These are phyloP conservation scores for Bremia lactucae DNA, from an alignment of 352 stramenopile genomes.

Conservation along the genomic window DNA sequence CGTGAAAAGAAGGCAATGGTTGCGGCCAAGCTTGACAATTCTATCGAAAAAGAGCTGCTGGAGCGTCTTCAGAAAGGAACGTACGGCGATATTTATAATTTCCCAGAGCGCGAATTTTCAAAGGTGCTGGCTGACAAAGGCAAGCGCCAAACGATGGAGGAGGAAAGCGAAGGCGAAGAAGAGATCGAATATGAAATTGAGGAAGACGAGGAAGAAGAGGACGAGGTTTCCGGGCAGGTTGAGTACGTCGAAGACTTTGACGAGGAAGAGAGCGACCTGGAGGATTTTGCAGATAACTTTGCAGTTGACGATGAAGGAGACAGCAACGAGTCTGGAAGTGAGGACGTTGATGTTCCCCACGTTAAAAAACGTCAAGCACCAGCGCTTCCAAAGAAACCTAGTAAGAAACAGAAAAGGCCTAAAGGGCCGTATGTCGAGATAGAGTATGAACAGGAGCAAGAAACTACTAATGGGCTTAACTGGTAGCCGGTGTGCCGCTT, in stretches of 20 bases:
- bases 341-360: conserved; percentile 35
- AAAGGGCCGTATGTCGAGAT: conserved; percentile 78
- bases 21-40: conserved; percentile 90
- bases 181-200: conserved; percentile 49
- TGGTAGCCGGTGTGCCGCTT: conserved; percentile 27
- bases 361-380: conserved; percentile 66
- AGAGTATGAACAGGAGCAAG: conserved; percentile 77
- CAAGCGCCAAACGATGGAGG: conserved; percentile 86
- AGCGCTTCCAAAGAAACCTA: conserved; percentile 17
- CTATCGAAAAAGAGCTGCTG: conserved; percentile 97
- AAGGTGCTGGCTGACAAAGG: conserved; percentile 74
- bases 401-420: conserved; percentile 64
- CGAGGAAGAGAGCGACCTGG: conserved; percentile 88
- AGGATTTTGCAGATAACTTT: conserved; percentile 71
- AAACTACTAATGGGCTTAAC: conserved; percentile 33
- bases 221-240: conserved; percentile 36
- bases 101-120: conserved; percentile 89
- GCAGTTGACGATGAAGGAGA: conserved; percentile 46
- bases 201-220: conserved; percentile 36
- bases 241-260: conserved; percentile 86
- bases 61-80: conserved; percentile 95
- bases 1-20: conserved; percentile 95
- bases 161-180: conserved; percentile 77
- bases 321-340: conserved; percentile 25
- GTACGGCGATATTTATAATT: conserved; percentile 99